Evolutionary conservation across 2,329 filamentous ascomycete species (phyloP).

Genomic region (Thielaviopsis ethacetica): DNA sequence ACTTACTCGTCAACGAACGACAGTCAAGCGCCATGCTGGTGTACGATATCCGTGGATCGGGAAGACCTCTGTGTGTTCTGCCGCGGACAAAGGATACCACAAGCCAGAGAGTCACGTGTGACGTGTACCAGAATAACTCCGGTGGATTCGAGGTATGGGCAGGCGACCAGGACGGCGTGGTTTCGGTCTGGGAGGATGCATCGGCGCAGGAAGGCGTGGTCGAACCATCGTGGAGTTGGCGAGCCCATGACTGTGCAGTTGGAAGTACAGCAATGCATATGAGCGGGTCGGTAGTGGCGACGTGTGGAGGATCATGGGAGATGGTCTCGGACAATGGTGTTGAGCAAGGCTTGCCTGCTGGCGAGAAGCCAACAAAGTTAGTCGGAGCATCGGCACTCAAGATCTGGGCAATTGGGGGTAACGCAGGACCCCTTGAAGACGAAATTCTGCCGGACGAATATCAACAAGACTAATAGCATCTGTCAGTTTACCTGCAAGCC

Average conservation of each 20-base stretch:
- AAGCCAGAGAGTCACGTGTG: conserved; percentile 35
- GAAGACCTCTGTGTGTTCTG: conserved; percentile 34
- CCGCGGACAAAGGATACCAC: conserved; percentile 1
- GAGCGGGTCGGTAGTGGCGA: conserved; percentile 39
- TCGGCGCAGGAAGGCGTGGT: conserved; percentile 27
- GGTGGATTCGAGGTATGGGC: conserved; percentile 44
- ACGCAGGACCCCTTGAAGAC: background rate
- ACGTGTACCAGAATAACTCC: conserved; percentile 31
- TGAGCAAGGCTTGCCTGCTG: background rate
- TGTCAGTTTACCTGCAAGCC: background rate
- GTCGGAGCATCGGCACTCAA: conserved; percentile 6
- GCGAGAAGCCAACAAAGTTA: background rate
- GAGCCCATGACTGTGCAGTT: conserved; percentile 29
- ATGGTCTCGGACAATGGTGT: conserved; percentile 13
- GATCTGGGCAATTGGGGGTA: conserved; percentile 8
- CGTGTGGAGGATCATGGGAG: conserved; percentile 39
- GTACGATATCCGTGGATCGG: conserved; percentile 45
- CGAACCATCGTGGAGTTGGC: conserved; percentile 33
- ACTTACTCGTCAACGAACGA: conserved; percentile 46
- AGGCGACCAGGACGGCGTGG: conserved; percentile 35
- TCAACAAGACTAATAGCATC: background rate
- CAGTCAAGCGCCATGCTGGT: conserved; percentile 37
- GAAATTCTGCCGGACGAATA: background rate
- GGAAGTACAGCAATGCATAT: conserved; percentile 34
- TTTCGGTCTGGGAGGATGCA: conserved; percentile 45